Conservation (phyloP, 495 filamentous ascomycete species). For the Jackrogersella minutella region DNA sequence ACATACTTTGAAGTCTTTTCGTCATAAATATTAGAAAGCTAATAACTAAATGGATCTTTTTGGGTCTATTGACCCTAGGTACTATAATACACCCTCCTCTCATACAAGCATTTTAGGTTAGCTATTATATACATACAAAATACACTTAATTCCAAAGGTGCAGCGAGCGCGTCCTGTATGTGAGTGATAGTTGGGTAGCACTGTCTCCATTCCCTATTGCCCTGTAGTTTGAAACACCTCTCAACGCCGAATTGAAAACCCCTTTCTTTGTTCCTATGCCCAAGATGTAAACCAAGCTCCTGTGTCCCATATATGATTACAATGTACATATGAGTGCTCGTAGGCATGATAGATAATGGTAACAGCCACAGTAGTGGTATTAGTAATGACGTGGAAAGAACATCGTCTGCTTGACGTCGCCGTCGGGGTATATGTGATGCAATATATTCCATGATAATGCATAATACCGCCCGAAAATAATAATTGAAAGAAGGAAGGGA, state of each 20-base stretch:
- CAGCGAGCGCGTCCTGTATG: slow-evolving; percentile 1
- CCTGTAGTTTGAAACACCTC: not conserved
- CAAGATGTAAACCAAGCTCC: not conserved
- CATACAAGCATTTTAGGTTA: not conserved
- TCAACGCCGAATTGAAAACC: slow-evolving; percentile 8
- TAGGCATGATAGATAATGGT: slow-evolving; percentile 14
- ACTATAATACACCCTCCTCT: not conserved
- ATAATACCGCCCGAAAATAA: not conserved
- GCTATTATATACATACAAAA: slow-evolving; percentile 4
- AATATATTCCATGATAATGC: slow-evolving; percentile 12
- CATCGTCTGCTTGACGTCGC: slow-evolving; percentile 14
- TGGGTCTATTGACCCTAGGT: not conserved
- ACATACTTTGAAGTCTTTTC: not conserved
- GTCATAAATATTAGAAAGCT: too few species aligned
- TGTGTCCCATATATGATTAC: slow-evolving; percentile 6
- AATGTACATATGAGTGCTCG: slow-evolving; percentile 15
- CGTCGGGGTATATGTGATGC: slow-evolving; percentile 26
- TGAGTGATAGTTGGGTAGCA: slow-evolving; percentile 10
- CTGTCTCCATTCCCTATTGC: slow-evolving; percentile 1
- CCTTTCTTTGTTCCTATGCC: not conserved
- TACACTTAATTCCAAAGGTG: not conserved
- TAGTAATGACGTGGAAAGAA: slow-evolving; percentile 1
- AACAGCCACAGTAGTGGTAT: slow-evolving; percentile 3
- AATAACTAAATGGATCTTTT: too few species aligned
- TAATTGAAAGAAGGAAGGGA: slow-evolving; percentile 2